Percentiles rank a stretch among this genome's conserved stretches.
phyloP scores from a whole-genome alignment of 1,284 basidiomycete species.

The Naganishia sp. region DNA sequence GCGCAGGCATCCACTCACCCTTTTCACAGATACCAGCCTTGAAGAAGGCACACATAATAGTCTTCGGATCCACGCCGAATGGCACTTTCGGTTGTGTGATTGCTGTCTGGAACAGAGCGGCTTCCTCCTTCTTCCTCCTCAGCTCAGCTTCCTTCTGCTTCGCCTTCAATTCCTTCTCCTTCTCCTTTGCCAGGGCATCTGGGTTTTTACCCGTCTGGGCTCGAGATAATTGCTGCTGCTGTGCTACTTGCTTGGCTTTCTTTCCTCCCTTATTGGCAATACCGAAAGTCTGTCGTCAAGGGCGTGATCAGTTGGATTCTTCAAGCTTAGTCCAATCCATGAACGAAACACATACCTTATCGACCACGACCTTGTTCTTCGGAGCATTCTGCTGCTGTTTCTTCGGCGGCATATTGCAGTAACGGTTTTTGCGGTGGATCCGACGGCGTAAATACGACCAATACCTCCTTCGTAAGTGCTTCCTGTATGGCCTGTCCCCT shows the following conservation, averaged over 20 bases:
- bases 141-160: constrained; percentile 79
- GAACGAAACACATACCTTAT: constrained; percentile 62
- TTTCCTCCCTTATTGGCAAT: constrained; percentile 96
- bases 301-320: constrained; percentile 45
- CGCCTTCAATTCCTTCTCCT: constrained; percentile 72
- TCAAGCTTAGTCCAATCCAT: no score
- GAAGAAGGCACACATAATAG: constrained; percentile 81
- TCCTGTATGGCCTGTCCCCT: no score
- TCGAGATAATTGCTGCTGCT: constrained; percentile 36
- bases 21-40: constrained; percentile 89
- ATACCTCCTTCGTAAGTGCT: no score
- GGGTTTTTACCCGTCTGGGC: constrained; percentile 33
- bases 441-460: no score
- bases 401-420: constrained; percentile 67
- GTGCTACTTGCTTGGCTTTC: constrained; percentile 63
- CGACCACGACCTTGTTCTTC: constrained; percentile 66
- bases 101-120: constrained; percentile 69
- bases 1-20: constrained; percentile 52
- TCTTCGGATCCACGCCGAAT: constrained; percentile 88
- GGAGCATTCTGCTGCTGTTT: constrained; percentile 57
- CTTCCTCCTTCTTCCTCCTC: constrained; percentile 81
- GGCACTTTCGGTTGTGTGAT: constrained; percentile 80
- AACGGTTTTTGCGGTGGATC: no score
- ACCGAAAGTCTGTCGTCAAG: constrained; percentile 71
- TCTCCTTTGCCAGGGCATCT: constrained; percentile 70